Percentiles rank a stretch among this genome's conserved stretches.
Conservation (phyloP, 129 eudicot species). For the Lactuca sativa region DNA sequence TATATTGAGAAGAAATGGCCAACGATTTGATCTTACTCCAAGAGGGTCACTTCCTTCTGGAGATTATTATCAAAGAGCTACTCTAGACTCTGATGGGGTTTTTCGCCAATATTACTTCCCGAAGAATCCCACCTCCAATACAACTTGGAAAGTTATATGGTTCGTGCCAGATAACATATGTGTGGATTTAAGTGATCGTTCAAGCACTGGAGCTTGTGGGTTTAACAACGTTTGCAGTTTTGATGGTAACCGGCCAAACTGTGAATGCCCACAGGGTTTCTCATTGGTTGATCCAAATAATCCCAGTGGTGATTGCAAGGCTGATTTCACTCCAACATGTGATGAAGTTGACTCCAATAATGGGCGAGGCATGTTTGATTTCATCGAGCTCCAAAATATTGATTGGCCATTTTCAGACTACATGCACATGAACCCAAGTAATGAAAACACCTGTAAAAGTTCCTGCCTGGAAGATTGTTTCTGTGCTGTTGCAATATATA, state of each 20-base stretch:
- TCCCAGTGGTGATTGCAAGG: no score
- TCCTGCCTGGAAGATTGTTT: slow-evolving; percentile 50
- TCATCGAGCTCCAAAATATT: not conserved
- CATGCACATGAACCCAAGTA: no score
- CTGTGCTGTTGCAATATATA: slow-evolving; percentile 42
- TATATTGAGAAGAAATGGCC: no score
- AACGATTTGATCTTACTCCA: slow-evolving; percentile 8
- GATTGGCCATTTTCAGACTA: not conserved
- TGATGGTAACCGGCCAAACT: no score
- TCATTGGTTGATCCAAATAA: no score
- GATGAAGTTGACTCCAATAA: slow-evolving; percentile 5
- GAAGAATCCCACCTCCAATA: slow-evolving; percentile 8
- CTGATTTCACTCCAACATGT: slow-evolving; percentile 15
- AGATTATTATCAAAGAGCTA: slow-evolving; percentile 41
- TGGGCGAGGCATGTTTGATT: not conserved
- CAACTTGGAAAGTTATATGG: not conserved
- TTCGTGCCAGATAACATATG: no score
- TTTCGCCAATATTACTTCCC: slow-evolving; percentile 39
- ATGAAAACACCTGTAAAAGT: slow-evolving; percentile 1
- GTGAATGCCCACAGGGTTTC: no score
- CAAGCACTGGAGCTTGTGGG: no score
- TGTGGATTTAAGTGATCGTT: no score
- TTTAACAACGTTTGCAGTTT: no score
- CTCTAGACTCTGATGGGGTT: slow-evolving; percentile 55
- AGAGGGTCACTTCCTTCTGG: not conserved